Base-by-base conservation (phyloP, 2,329 filamentous ascomycete genomes). In the Huntiella savannae region DNA sequence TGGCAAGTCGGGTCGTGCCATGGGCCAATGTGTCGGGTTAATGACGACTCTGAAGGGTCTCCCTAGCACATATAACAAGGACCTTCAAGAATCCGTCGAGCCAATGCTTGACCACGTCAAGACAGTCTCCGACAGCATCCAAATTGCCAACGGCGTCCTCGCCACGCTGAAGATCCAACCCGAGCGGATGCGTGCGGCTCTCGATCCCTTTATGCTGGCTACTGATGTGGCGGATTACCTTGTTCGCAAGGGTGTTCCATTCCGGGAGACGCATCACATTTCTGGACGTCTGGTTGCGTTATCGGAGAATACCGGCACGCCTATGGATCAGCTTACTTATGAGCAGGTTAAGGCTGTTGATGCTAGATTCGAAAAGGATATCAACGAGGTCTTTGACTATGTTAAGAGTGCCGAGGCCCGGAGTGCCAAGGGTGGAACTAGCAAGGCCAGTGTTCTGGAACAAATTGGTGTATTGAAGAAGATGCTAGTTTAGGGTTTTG, bases 41-140 rank as follows among this genome's bases (percentile, higher is more conserved):
- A 84, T 88, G 55, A 75, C 48, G 64, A 82, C 77, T 34, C 69
- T 65, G 46, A 72, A 73, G 59, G 80, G 80, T 47, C 72, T 91
- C 22, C 82, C 83, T 2, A 81, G 73, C 38, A 85, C 81, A 3
- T 92, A 92, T 68, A 88, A 92, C 68, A 93, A 92, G 63, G 84
- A 93, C 60, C 63, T 92, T n/a, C 84, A 94, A 62, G 85, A 93
- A 63, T 79, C 75, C 49, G 78, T 83, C 51, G 81, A 92, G 67
- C 79, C 81, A n/a, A 75, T 93, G 63, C 73, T 93, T 42, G 83
- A 92, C 60, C 75, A 79, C 59, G 73, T 87, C 61, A 82, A 86
- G 70, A 88, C 83, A 4, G 70, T 91, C 51, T 72, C 71, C 48
- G 81, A 92, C 66, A 85, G 80, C 57, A 71, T 92, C 46, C 76